Base-by-base conservation (phyloP, 805 yeast species). In the Naumovozyma dairenensis region DNA sequence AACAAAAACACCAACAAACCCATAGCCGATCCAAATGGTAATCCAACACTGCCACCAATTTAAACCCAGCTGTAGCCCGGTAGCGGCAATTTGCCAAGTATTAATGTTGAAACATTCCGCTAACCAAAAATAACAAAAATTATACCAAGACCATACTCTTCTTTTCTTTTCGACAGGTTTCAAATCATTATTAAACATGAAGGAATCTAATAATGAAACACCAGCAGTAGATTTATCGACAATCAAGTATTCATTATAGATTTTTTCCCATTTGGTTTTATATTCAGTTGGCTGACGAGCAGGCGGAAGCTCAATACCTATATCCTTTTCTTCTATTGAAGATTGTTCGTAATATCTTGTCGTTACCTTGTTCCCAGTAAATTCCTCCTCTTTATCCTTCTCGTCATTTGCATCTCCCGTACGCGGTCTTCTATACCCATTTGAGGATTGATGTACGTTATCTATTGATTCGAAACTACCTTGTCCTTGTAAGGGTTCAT, bases 31-130 rank as follows among this genome's bases (percentile, higher is more conserved):
- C 92, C 94, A 83, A 17, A 85, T 92, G 1, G 92, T 72, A 25
- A 85, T 60, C 93, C 94, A 85, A 9, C 81, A 76, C 52, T 78
- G 86, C 93, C 94, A 85, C 94, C 94, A 84, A 13, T 78, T 71
- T 59, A 85, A 62, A 8, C 92, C 92, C 16, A 76, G 73, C 34
- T 67, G 65, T 37, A 80, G 78, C 48, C 94, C 94, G 0, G 94
- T 80, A 6, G 89, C 77, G 2, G 94, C 94, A 46, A 85, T 83
- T 63, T 81, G 86, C 85, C 89, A 84, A 5, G 95, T 83, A 55
- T 82, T 84, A 52, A 85, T 75, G 59, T 85, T 85, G 63, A 85
- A 82, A 21, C 94, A 77, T 54, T 85, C 96, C 0, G 94, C 85
- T 37, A 85, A 57, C 96, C 96, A 85, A 48, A 82, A 80, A 43